A percentile compares a stretch with the other conserved stretches of the same genome.
phyloP scores from a whole-genome alignment of 352 stramenopile species.

The Pythium guiyangense region DNA sequence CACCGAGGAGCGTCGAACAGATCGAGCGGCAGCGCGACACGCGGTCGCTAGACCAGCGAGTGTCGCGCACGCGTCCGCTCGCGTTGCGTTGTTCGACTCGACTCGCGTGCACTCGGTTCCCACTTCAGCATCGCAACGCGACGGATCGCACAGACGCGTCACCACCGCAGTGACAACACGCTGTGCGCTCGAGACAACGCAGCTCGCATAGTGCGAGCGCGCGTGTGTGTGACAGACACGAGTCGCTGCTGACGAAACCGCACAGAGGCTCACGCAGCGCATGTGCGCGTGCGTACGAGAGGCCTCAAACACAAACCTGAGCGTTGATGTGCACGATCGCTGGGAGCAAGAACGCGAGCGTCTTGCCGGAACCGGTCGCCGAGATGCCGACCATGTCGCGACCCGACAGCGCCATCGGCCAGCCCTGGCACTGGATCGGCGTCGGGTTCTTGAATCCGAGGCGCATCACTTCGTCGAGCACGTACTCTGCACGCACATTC shows the following conservation, averaged over 20 bases:
- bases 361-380: conserved; percentile 97
- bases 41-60: too few species aligned
- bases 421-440: conserved; percentile 92
- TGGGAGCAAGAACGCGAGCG: conserved; percentile 97
- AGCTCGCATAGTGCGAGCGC: background rate
- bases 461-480: conserved; percentile 96
- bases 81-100: too few species aligned
- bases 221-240: background rate
- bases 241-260: background rate
- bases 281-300: conserved; percentile 1
- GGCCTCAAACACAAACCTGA: conserved; percentile 88
- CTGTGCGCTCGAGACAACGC: background rate
- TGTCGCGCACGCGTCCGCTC: too few species aligned
- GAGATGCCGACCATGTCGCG: conserved; percentile 99
- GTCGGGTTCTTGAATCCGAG: conserved; percentile 96
- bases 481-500: conserved; percentile 76
- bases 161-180: conserved; percentile 4
- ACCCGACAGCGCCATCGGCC: conserved; percentile 97
- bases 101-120: too few species aligned
- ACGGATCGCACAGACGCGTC: background rate
- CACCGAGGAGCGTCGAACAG: conserved; percentile 1
- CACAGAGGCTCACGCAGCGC: conserved; percentile 3
- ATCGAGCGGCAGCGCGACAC: background rate
- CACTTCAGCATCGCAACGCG: background rate
- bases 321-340: conserved; percentile 99